A percentile compares a stretch with the other conserved stretches of the same genome.
phyloP scores from a whole-genome alignment of 1,284 basidiomycete genomes.

The Malassezia obtusa region DNA sequence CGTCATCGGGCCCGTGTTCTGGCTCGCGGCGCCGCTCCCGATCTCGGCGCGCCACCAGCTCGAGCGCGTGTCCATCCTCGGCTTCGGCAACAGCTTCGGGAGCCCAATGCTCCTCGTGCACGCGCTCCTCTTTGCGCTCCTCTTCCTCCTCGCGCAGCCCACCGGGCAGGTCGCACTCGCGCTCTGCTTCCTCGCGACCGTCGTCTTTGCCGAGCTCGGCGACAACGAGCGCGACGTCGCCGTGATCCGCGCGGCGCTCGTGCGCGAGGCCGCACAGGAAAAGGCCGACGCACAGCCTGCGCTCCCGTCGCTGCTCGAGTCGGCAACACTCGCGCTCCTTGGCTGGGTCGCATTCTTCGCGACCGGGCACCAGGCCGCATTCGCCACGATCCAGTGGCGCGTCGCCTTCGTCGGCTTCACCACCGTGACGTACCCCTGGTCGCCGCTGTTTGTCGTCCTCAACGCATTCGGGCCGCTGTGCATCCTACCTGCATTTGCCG shows the following conservation, averaged over 20 bases:
- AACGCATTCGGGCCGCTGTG: constrained; percentile 71
- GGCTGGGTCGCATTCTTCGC: constrained; percentile 62
- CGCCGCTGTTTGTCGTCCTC: constrained; percentile 65
- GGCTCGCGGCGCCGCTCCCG: constrained; percentile 38
- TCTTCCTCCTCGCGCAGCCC: constrained; percentile 64
- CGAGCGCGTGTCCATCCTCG: constrained; percentile 54
- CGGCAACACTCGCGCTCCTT: constrained; percentile 21
- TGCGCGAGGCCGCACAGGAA: neutral
- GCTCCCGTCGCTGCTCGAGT: constrained; percentile 18
- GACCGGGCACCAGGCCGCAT: constrained; percentile 82
- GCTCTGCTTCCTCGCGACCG: constrained; percentile 55
- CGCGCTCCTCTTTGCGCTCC: constrained; percentile 57
- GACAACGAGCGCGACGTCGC: constrained; percentile 31
- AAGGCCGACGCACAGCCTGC: neutral
- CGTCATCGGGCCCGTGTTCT: constrained; percentile 23
- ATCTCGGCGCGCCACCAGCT: constrained; percentile 26
- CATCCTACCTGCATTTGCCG: constrained; percentile 57
- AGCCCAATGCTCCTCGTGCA: constrained; percentile 75
- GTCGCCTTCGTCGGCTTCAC: constrained; percentile 63
- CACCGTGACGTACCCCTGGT: constrained; percentile 63
- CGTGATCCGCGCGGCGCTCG: constrained; percentile 14
- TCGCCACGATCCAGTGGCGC: constrained; percentile 92
- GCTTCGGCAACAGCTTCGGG: constrained; percentile 82
- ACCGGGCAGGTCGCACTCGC: constrained; percentile 70
- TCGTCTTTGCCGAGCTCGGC: constrained; percentile 30